Base-by-base conservation (phyloP, 352 stramenopile genomes). In the Peronospora belbahrii region DNA sequence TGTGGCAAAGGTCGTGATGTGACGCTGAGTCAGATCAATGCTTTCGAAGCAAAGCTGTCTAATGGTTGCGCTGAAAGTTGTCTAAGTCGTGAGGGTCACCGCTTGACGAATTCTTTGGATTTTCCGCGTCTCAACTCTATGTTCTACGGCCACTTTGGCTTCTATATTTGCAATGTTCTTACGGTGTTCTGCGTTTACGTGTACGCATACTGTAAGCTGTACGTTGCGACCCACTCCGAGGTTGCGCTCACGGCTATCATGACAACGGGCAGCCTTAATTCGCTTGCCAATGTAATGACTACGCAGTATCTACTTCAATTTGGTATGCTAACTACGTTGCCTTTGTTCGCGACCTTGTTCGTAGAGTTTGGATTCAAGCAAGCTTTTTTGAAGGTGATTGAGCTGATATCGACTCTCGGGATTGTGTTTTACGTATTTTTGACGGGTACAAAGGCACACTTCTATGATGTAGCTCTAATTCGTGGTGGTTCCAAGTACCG, bases 371-470 rank as follows among this genome's bases (percentile, higher is more conserved):
- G 83, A 10, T 61, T 83, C 43, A 85, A 79, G 42, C 69, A 90
- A 56, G 79, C 78, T 13, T 42, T 52, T 7, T 50, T 88, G n/a
- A 77, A 84, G n/a, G 65, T 94, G 19, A 42, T 88, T 18, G 81
- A 92, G 44, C 54, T 94, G 24, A 63, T 92, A 15, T 68, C 79
- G 2, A 85, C 78, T 6, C 65, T 92, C 1, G 83, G 83, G 2
- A 85, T 87, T 25, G 78, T 90, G 4, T 94, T 94, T 45, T 94
- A 92, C 52, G 75, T 92, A 13, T 94, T 94, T 48, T 52, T 88
- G 28, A 91, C 80, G 3, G 83, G 83, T 9, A 94, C 83, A 2
- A 94, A 90, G 41, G 79, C 79, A 9, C 83, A 94, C 47, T 94
- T 88, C 48, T 94, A 83, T 36, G 81, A 92, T 33, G 81, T 91